Evolutionary conservation across 345 rosid genomes (phyloP).

Genomic region (Sonneratia alba): DNA sequence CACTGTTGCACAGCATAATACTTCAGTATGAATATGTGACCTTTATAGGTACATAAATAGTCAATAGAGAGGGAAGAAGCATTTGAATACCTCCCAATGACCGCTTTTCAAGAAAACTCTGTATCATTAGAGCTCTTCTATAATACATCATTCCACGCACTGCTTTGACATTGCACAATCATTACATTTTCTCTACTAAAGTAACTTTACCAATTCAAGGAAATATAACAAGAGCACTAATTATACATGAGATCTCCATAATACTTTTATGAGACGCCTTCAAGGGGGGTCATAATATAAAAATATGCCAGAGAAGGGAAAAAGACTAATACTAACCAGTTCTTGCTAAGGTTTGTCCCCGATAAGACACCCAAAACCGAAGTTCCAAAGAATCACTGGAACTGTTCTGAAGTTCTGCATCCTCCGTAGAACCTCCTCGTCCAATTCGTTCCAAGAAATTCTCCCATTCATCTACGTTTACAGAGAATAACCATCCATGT

Average conservation of each 20-base stretch:
- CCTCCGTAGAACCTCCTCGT: slow-evolving; percentile 55
- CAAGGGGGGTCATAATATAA: background rate
- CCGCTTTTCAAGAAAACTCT: slow-evolving; percentile 81
- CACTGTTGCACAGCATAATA: slow-evolving; percentile 28
- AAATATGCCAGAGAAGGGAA: background rate
- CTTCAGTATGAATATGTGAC: slow-evolving; percentile 14
- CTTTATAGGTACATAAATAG: background rate
- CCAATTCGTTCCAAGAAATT: slow-evolving; percentile 92
- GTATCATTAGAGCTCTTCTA: slow-evolving; percentile 95
- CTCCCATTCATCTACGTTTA: slow-evolving; percentile 85
- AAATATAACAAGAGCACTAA: background rate
- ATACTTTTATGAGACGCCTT: background rate
- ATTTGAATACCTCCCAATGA: slow-evolving; percentile 53
- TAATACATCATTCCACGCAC: slow-evolving; percentile 99
- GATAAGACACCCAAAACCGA: slow-evolving; percentile 96
- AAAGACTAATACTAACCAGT: slow-evolving; percentile 49
- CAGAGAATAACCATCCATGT: background rate
- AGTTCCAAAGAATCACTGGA: slow-evolving; percentile 82
- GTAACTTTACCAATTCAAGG: background rate
- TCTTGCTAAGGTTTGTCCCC: slow-evolving; percentile 95
- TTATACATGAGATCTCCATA: background rate
- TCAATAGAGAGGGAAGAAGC: background rate
- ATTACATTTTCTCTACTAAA: background rate
- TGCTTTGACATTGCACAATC: slow-evolving; percentile 25
- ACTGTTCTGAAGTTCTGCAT: slow-evolving; percentile 63